Base-by-base conservation (phyloP, 164 flowering plant genomes). In the Nymphaea thermarum region DNA sequence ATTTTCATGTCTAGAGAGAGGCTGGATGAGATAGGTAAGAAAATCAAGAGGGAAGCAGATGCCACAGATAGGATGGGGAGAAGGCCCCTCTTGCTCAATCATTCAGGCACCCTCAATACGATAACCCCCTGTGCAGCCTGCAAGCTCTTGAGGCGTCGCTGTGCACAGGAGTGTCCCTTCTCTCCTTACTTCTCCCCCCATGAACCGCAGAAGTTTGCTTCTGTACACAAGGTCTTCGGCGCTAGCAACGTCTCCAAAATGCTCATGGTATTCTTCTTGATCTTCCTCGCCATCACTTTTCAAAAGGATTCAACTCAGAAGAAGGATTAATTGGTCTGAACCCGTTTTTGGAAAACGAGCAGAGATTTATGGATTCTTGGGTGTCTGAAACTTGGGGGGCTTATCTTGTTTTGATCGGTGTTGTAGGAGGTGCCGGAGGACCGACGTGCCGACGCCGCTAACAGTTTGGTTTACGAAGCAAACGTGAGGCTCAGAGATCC, bases 241-340 rank as follows among this genome's bases (percentile, higher is more conserved):
- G 97, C 98, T 41, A 93, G 98, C 85, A 93, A 93, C 69, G 96
- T 93, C 81, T 87, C 96, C 71, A 93, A 93, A 82, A 81, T 93
- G 92, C 86, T 93, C 59, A 82, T 85, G 92, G 98, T 90, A 80
- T 44, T 43, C 66, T 17, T 41, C 64, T 17, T 41, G 3, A 62
- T 17, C 18, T 62, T 15, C 14, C 14, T 51, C 14, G 57, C 3
- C 8, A 51, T 3, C 57, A 51, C 14, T 8, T 51, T 51, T 51
- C 57, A 15, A 51, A 51, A 51, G 14, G 14, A 51, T 51, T 51
- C 12, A 8, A 25, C 36, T 25, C 36, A 25, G 36, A 25, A 25
- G 36, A 25, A 25, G 36, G 36, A 25, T 25, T 25, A 25, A 25
- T 25, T 25, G 36, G 36, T 25, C 36, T 25, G 36, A 25, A 25